phyloP scores from a whole-genome alignment of 352 stramenopile genomes.

The Aphanomyces astaci region DNA sequence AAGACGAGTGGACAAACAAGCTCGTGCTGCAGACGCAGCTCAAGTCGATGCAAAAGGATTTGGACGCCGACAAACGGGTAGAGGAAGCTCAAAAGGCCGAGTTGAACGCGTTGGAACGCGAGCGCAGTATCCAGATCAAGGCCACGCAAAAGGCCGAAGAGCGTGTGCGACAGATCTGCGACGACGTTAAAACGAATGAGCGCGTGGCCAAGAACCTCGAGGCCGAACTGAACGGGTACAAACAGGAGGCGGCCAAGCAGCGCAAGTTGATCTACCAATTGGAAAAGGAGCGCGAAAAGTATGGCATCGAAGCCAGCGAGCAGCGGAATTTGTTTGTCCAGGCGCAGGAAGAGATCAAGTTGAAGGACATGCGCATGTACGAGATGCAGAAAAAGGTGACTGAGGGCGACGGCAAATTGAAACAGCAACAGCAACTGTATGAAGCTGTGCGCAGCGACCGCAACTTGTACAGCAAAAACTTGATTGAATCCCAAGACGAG shows the following conservation, averaged over 20 bases:
- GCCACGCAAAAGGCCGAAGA: constrained; percentile 75
- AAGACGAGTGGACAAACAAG: constrained; percentile 84
- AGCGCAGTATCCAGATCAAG: constrained; percentile 80
- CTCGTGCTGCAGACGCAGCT: constrained; percentile 74
- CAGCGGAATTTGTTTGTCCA: constrained; percentile 80
- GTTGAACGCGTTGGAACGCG: constrained; percentile 77
- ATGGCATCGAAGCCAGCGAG: constrained; percentile 79
- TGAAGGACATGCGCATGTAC: constrained; percentile 74
- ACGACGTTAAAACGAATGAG: constrained; percentile 90
- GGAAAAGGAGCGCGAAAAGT: constrained; percentile 90
- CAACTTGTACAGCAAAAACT: constrained; percentile 94
- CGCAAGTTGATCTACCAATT: constrained; percentile 87
- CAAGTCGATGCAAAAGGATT: constrained; percentile 72
- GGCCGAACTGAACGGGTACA: constrained; percentile 74
- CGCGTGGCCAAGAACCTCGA: constrained; percentile 83
- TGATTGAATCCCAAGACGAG: constrained; percentile 94
- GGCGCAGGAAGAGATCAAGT: constrained; percentile 68
- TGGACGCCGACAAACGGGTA: constrained; percentile 71
- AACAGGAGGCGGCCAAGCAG: constrained; percentile 81
- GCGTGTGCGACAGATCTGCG: constrained; percentile 77
- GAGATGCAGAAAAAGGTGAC: constrained; percentile 84
- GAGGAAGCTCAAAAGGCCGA: constrained; percentile 65
- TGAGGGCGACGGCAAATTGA: constrained; percentile 89
- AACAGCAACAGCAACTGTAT: constrained; percentile 96
- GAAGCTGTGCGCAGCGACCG: constrained; percentile 90